Conservation (phyloP, 129 eudicot species). For the Artemisia annua region DNA sequence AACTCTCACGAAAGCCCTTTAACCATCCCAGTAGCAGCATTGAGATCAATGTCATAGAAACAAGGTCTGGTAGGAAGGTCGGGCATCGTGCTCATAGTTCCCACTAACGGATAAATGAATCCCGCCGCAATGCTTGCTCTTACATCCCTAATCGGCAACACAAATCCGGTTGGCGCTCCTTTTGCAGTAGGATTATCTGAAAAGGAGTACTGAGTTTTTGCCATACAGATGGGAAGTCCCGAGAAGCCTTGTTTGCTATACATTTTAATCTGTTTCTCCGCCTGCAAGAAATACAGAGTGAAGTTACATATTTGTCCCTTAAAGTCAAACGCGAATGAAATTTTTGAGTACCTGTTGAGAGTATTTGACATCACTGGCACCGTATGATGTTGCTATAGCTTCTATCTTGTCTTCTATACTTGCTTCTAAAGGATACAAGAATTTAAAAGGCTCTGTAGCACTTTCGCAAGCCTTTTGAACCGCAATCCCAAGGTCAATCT, state of each 20-base stretch:
- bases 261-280: conserved; percentile 85
- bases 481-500: conserved; percentile 81
- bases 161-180: conserved; percentile 87
- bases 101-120: too few relatives aligned
- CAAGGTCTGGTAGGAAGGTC: too few relatives aligned
- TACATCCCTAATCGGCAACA: conserved; percentile 20
- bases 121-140: too few relatives aligned
- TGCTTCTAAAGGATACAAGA: conserved; percentile 78
- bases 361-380: too few relatives aligned
- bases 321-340: neutral
- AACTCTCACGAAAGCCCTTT: conserved; percentile 74
- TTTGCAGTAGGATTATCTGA: conserved; percentile 71
- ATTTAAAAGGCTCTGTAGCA: conserved; percentile 67
- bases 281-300: conserved; percentile 39
- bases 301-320: conserved; percentile 26
- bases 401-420: conserved; percentile 88
- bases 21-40: conserved; percentile 73
- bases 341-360: conserved; percentile 63
- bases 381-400: too few relatives aligned
- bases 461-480: conserved; percentile 92
- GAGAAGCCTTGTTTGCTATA: conserved; percentile 84
- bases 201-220: conserved; percentile 92
- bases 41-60: too few relatives aligned
- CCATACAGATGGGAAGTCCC: conserved; percentile 85
- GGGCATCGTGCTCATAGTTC: too few relatives aligned